These are phyloP conservation scores for Boechera divaricarpa DNA, from an alignment of 345 rosid genomes.

Conservation along the genomic window DNA sequence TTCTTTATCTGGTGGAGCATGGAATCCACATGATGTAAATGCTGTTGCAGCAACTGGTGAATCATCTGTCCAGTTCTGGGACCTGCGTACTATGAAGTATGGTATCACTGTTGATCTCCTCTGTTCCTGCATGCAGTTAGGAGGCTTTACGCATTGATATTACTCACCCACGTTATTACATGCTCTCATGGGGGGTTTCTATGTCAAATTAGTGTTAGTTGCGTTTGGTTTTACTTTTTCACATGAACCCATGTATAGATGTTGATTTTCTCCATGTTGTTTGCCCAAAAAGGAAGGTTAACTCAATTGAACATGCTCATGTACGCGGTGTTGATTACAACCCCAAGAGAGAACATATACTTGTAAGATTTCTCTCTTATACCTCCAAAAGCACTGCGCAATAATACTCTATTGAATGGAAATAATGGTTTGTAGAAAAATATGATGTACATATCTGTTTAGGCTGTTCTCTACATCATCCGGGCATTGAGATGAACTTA, in stretches of 20 bases:
- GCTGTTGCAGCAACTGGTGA: slow-evolving; percentile 82
- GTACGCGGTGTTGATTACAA: slow-evolving; percentile 69
- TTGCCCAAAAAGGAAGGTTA: slow-evolving; percentile 62
- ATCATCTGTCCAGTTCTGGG: slow-evolving; percentile 93
- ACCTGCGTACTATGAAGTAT: slow-evolving; percentile 85
- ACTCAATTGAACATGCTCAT: slow-evolving; percentile 68
- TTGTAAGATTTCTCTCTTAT: slow-evolving; percentile 55
- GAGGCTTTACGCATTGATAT: background rate
- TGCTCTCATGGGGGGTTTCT: background rate
- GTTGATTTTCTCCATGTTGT: slow-evolving; percentile 17
- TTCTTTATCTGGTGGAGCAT: slow-evolving; percentile 83
- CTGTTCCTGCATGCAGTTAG: slow-evolving; percentile 18
- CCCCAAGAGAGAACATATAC: slow-evolving; percentile 64
- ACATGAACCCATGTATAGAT: slow-evolving; percentile 6
- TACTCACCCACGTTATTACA: background rate
- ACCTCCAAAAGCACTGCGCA: background rate
- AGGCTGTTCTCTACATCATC: background rate
- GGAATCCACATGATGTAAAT: slow-evolving; percentile 93
- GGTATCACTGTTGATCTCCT: slow-evolving; percentile 37
- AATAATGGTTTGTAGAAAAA: background rate
- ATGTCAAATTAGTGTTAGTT: slow-evolving; percentile 2
- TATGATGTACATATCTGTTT: background rate
- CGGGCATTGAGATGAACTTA: background rate
- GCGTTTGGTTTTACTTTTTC: slow-evolving; percentile 9
- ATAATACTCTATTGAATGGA: background rate